phyloP scores from a whole-genome alignment of 768 basidiomycete species.

The Kwoniella newhampshirensis region DNA sequence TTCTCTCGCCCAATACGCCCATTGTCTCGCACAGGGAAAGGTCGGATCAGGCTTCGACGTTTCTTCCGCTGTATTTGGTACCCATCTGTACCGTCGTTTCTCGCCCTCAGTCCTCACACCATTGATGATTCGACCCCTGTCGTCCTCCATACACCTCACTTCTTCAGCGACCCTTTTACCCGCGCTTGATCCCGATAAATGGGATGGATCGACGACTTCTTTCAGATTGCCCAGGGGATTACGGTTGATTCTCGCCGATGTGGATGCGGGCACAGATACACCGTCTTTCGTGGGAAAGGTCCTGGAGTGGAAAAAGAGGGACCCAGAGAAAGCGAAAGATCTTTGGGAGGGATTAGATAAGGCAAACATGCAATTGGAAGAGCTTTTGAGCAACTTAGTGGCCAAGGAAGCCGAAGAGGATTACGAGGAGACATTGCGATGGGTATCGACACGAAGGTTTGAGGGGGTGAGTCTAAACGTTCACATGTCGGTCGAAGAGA shows the following conservation, averaged over 20 bases:
- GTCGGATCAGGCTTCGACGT: slow-evolving; percentile 98
- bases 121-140: slow-evolving; percentile 25
- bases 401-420: slow-evolving; percentile 21
- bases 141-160: slow-evolving; percentile 3
- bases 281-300: slow-evolving; percentile 91
- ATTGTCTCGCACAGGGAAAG: slow-evolving; percentile 96
- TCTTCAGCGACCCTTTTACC: slow-evolving; percentile 3
- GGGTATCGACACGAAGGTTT: slow-evolving; percentile 9
- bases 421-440: slow-evolving; percentile 17
- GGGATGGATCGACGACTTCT: slow-evolving; percentile 69
- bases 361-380: slow-evolving; percentile 29
- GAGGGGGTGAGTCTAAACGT: slow-evolving; percentile 18
- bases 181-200: slow-evolving; percentile 54
- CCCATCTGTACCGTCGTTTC: slow-evolving; percentile 88
- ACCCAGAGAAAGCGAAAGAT: slow-evolving; percentile 57
- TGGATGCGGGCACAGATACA: slow-evolving; percentile 93
- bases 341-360: slow-evolving; percentile 30
- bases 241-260: slow-evolving; percentile 86
- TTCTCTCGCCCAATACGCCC: slow-evolving; percentile 89
- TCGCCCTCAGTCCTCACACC: slow-evolving; percentile 49
- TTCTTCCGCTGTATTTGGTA: slow-evolving; percentile 87
- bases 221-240: slow-evolving; percentile 82
- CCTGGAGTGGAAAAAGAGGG: slow-evolving; percentile 77
- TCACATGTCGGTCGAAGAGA: not conserved
- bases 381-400: slow-evolving; percentile 23